Evolutionary conservation across 2,329 filamentous ascomycete genomes (phyloP), one percentile per base, ranked within the genome.

Genomic region (Ophiostoma perfectum): DNA sequence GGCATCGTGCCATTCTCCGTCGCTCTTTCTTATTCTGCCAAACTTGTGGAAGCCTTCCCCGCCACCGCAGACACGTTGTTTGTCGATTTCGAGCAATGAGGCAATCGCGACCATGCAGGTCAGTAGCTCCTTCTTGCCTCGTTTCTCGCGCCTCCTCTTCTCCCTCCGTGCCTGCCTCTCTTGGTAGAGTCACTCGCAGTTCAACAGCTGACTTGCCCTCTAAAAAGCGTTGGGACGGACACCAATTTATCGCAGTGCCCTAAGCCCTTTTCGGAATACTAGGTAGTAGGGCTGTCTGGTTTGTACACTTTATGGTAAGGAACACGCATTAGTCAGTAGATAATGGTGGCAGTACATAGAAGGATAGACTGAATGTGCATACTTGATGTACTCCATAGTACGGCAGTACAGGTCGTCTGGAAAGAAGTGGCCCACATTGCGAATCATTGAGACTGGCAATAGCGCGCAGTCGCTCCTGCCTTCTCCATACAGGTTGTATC

Each of bases 211-310:
- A 44, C 62, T n/a, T 45, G 16, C 62, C 67, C 41, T 39, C 65
- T 39, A 42, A 67, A 68, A 69, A 69, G 65, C 60, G 68, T 69
- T 69, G 68, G 68, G 68, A 64, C 58, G 16, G 41, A 47, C 27
- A 69, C 58, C 65, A 64, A 58, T 64, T 66, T 66, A 64, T 5
- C 60, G 38, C 8, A n/a, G 9, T 4, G 14, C 60, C 16, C 60
- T 69, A 69, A 49, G 42, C 68, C 68, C 39, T 60, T 66, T 67
- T 66, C 38, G 62, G 68, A 14, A 16, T 14, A 62, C 7, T 41
- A 62, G 36, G 38, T 41, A 62, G 58, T 62, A 62, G 58, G 49
- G 49, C 49, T 55, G 49, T 55, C 49, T 55, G 49, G 5, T 55
- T 55, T 55, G 49, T 55, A 55, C 49, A 55, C 49, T 52, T 27